These are phyloP conservation scores for Articulospora tetracladia DNA, from an alignment of 495 filamentous ascomycete species.

Conservation along the genomic window DNA sequence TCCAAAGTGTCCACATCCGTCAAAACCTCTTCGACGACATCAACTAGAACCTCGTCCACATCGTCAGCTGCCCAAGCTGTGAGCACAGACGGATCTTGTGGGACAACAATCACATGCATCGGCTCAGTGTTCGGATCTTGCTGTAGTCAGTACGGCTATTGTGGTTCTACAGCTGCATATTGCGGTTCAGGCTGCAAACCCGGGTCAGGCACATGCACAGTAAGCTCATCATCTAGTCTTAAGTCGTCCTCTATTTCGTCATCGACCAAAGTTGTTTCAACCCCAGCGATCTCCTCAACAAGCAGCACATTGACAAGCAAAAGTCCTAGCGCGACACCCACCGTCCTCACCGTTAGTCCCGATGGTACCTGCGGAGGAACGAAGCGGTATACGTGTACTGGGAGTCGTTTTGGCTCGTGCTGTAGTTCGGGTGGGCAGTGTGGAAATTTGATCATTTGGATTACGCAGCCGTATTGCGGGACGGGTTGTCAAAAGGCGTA, in stretches of 20 bases:
- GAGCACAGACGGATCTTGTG: slow-evolving; percentile 13
- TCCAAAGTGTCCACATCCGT: background rate
- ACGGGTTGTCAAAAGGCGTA: slow-evolving; percentile 13
- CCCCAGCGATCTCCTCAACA: background rate
- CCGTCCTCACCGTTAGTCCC: background rate
- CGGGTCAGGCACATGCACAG: slow-evolving; percentile 21
- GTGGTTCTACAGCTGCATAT: slow-evolving; percentile 31
- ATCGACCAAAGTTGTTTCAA: background rate
- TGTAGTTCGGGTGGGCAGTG: slow-evolving; percentile 9
- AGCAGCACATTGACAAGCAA: slow-evolving; percentile 5
- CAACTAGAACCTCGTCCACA: background rate
- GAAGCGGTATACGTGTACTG: slow-evolving; percentile 3
- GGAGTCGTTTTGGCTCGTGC: slow-evolving; percentile 12
- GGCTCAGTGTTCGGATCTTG: slow-evolving; percentile 30
- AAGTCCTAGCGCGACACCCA: background rate
- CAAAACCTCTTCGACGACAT: background rate
- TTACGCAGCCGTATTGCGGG: slow-evolving; percentile 9
- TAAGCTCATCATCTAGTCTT: slow-evolving; percentile 4
- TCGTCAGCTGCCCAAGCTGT: slow-evolving; percentile 4
- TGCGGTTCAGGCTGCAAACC: slow-evolving; percentile 35
- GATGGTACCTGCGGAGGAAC: slow-evolving; percentile 13
- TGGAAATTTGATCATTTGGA: background rate
- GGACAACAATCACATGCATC: slow-evolving; percentile 19
- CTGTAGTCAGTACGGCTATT: slow-evolving; percentile 31
- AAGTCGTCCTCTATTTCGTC: background rate